Conservation (phyloP, 225 moss, liverwort and hornwort genomes). For the Physcomitrellopsis africana region DNA sequence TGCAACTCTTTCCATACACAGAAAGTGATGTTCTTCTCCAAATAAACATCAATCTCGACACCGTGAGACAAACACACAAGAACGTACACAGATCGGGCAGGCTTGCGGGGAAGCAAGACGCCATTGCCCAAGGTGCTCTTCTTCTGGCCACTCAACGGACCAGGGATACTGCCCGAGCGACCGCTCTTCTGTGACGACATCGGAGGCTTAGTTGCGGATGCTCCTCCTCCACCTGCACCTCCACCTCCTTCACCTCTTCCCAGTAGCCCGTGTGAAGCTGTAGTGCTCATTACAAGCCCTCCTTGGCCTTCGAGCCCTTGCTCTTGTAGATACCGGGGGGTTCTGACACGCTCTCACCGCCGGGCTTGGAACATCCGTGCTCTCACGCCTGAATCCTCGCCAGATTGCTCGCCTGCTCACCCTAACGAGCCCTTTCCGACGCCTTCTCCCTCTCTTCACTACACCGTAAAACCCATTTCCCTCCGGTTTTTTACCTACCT, state of each 20-base stretch:
- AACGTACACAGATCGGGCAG: constrained; percentile 58
- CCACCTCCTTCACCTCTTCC: constrained; percentile 19
- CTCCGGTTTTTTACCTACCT: constrained; percentile 6
- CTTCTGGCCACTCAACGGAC: constrained; percentile 47
- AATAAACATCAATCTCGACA: not conserved
- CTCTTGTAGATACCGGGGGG: not conserved
- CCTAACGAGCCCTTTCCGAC: constrained; percentile 8
- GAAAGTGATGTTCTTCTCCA: not conserved
- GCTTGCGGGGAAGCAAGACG: constrained; percentile 58
- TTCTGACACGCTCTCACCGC: constrained; percentile 38
- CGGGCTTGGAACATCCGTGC: constrained; percentile 27
- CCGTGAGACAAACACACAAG: not conserved
- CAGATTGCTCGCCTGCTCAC: constrained; percentile 12
- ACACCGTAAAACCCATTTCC: constrained; percentile 11
- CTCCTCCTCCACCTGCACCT: constrained; percentile 13
- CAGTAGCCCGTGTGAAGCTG: constrained; percentile 41
- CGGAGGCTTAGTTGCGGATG: constrained; percentile 41
- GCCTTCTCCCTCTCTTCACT: not conserved
- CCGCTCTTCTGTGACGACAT: constrained; percentile 61
- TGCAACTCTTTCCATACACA: not conserved
- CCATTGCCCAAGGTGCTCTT: constrained; percentile 59
- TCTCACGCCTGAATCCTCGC: constrained; percentile 40
- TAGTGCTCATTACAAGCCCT: constrained; percentile 41
- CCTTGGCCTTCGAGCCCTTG: not conserved
- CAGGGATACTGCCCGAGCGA: constrained; percentile 44